Evolutionary conservation across 1,284 basidiomycete genomes (phyloP).

Genomic region (Ustilago xerochloae): DNA sequence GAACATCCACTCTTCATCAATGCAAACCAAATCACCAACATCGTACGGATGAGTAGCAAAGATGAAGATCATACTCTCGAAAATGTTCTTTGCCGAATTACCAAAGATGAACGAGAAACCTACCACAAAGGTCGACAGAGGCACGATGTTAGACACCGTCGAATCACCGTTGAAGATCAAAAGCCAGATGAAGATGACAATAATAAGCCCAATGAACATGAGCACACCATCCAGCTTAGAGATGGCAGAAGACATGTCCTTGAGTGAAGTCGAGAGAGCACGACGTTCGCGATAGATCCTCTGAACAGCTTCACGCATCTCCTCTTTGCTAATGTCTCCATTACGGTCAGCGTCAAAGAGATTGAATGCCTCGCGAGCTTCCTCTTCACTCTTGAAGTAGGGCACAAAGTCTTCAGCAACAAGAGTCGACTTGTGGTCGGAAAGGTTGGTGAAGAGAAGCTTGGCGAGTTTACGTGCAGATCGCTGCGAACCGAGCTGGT

Average conservation of each 20-base stretch:
- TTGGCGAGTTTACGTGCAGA: conserved; percentile 80
- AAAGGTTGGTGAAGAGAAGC: conserved; percentile 76
- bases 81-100: conserved; percentile 82
- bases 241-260: conserved; percentile 64
- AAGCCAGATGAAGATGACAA: conserved; percentile 79
- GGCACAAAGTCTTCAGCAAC: conserved; percentile 74
- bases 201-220: conserved; percentile 74
- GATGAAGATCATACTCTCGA: conserved; percentile 77
- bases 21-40: conserved; percentile 67
- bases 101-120: conserved; percentile 73
- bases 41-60: conserved; percentile 73
- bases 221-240: conserved; percentile 69
- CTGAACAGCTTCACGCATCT: conserved; percentile 86
- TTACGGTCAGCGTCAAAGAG: conserved; percentile 86
- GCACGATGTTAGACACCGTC: conserved; percentile 81
- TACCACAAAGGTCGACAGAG: conserved; percentile 79
- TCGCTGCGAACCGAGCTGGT: conserved; percentile 70
- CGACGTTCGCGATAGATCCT: conserved; percentile 83
- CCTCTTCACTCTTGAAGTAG: conserved; percentile 78
- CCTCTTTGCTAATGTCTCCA: conserved; percentile 80
- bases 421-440: conserved; percentile 54
- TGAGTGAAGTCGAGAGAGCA: conserved; percentile 76
- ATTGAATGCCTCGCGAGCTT: conserved; percentile 79
- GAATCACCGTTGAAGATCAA: conserved; percentile 80
- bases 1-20: conserved; percentile 67